Base-by-base conservation (phyloP, 805 yeast genomes). In the Cyberlindnera americana region DNA sequence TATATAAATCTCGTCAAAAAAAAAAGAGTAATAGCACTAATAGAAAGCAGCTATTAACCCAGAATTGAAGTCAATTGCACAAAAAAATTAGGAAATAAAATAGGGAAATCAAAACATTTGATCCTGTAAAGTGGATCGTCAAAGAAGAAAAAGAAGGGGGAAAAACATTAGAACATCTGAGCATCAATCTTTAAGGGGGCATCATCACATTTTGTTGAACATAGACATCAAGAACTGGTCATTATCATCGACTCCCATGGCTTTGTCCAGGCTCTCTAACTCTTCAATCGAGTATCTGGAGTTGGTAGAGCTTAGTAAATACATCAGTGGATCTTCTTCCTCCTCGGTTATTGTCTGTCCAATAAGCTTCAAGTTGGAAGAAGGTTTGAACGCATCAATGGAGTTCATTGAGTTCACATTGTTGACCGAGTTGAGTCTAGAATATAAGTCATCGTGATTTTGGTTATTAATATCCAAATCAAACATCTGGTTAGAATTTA, bases 231-330 rank as follows among this genome's bases (percentile, higher is more conserved):
- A 29, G 38, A 50, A 36, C 29, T 49, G 45, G 37, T 56, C 59
- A 35, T 50, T 50, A 19, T 45, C 52, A 39, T 54, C 57, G 23
- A 52, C 44, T 1, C 60, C 59, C 58, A 55, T 51, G 2, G 58
- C 60, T 38, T 54, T 56, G 38, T 56, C 58, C 45, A 56, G 26
- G 28, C 40, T 48, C 25, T 56, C 59, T 26, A 56, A 30, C 30
- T 54, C 60, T 34, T 54, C 57, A 12, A 56, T 30, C 8, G 52
- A 33, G 30, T 54, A 54, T 19, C 35, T 44, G 13, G 53, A 43
- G 34, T 44, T 50, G 3, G 52, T 31, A 4, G 40, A 38, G 24
- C 48, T 49, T 16, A 54, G 42, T 16, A 52, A 16, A 37, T 46
- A 47, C 50, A 49, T 40, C 34, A 53, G 33, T 10, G 56, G 49